Conservation (phyloP, 257 asterid genomes). For the Nicotiana noctiflora region DNA sequence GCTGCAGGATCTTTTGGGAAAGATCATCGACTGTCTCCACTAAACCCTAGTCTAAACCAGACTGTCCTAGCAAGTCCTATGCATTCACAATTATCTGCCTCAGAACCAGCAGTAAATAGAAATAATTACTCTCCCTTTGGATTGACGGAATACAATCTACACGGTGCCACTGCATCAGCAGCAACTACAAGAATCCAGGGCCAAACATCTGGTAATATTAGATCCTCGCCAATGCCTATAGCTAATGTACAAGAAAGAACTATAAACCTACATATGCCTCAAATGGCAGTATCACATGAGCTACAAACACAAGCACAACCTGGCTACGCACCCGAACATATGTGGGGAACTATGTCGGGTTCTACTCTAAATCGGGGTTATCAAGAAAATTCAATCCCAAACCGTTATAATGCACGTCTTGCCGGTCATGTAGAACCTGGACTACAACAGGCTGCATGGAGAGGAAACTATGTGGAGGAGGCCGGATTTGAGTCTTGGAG, state of each 20-base stretch:
- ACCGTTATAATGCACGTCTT: slow-evolving; percentile 23
- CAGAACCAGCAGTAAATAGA: slow-evolving; percentile 35
- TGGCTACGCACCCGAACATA: slow-evolving; percentile 25
- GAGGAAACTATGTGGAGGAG: slow-evolving; percentile 29
- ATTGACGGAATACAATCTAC: slow-evolving; percentile 25
- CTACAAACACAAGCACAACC: slow-evolving; percentile 16
- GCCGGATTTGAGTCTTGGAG: slow-evolving; percentile 57
- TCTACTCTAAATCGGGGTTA: slow-evolving; percentile 1
- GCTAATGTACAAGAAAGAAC: slow-evolving; percentile 4
- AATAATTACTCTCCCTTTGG: slow-evolving; percentile 26
- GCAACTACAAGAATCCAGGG: slow-evolving; percentile 15
- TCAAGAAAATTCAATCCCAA: slow-evolving; percentile 28
- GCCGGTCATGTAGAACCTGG: slow-evolving; percentile 24
- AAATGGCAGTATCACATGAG: slow-evolving; percentile 12
- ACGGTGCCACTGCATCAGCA: slow-evolving; percentile 10
- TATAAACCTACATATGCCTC: background rate
- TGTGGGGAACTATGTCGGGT: background rate
- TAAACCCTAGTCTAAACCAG: slow-evolving; percentile 25
- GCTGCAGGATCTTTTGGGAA: slow-evolving; percentile 1
- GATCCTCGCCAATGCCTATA: slow-evolving; percentile 16
- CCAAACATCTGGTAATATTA: slow-evolving; percentile 18
- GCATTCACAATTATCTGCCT: slow-evolving; percentile 28
- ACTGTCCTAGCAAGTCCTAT: slow-evolving; percentile 15
- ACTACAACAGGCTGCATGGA: slow-evolving; percentile 22
- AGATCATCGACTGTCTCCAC: slow-evolving; percentile 27